Base-by-base conservation (phyloP, 768 basidiomycete species). In the Symmetrospora coprosmae region DNA sequence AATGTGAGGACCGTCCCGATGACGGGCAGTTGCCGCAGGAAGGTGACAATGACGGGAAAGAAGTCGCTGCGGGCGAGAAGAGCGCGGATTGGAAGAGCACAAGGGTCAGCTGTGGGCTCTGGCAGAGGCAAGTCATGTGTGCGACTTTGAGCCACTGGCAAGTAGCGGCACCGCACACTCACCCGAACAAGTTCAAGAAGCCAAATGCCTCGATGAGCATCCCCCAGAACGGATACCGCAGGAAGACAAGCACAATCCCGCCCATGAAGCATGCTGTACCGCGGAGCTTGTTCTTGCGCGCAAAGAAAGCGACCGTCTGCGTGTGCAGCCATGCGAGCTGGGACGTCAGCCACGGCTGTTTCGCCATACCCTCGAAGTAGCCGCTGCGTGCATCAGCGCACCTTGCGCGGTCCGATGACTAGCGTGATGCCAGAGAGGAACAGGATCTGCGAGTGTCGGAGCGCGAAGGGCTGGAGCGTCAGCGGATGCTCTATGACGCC, bases 101-200 rank as follows among this genome's bases (percentile, higher is more conserved):
- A 5, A 13, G 6, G 9, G 28, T 19, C 1, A 21, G 21, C 38
- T 14, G 0, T 5, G 33, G 17, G 9, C 17, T 35, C 16, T 30
- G 43, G 21, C 6, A n/a, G 25, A 27, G 11, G 34, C 19, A 21
- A 27, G 37, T 28, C 27, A 19, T 35, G 2, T 28, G 4, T 25
- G 1, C 11, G 31, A 30, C 11, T 28, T 43, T 2, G 25, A n/a
- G 31, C n/a, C n/a, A n/a, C n/a, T n/a, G n/a, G n/a, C n/a, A n/a
- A n/a, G 21, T 34, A 33, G 17, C 11, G 30, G 3, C 14, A 4
- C 4, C 16, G 3, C 14, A 13, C 6, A 63, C 68, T 34, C 17
- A 97, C 92, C 92, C 92, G 70, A 99, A 99, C 40, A 99, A 78
- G 72, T 94, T 96, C 68, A 97, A 74, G 76, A 99, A 99, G 19